Conservation (phyloP, 441 rosid species). For the Iberis amara region DNA sequence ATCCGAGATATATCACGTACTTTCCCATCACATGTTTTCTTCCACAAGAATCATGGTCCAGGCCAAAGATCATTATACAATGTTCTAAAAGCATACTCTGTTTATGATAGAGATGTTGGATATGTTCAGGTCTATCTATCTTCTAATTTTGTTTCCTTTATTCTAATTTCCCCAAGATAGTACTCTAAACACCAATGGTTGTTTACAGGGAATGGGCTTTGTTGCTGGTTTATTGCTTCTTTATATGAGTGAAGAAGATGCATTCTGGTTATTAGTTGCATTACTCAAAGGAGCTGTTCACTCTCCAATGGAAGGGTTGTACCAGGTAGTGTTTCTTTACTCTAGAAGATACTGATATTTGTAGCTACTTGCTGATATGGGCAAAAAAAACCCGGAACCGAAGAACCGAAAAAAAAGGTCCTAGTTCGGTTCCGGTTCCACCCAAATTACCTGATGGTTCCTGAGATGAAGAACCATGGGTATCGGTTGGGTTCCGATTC, state of each 20-base stretch:
- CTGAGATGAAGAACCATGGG: no score
- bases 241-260: constrained; percentile 97
- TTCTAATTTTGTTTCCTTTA: no score
- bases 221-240: constrained; percentile 88
- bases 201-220: constrained; percentile 88
- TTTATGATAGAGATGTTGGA: constrained; percentile 88
- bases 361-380: constrained; percentile 24
- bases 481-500: no score
- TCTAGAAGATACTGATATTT: constrained; percentile 1
- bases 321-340: constrained; percentile 48
- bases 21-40: constrained; percentile 94
- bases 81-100: constrained; percentile 95
- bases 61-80: constrained; percentile 94
- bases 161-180: no score
- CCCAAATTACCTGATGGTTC: no score
- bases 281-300: constrained; percentile 95
- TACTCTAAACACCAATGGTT: no score
- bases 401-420: constrained; percentile 10
- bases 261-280: constrained; percentile 92
- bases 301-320: constrained; percentile 96
- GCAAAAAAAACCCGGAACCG: background rate
- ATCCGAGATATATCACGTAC: constrained; percentile 93
- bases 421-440: no score
- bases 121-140: constrained; percentile 40
- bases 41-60: constrained; percentile 96